These are phyloP conservation scores for Xerocomellus dryophilus DNA, from an alignment of 768 basidiomycete genomes.

Conservation along the genomic window DNA sequence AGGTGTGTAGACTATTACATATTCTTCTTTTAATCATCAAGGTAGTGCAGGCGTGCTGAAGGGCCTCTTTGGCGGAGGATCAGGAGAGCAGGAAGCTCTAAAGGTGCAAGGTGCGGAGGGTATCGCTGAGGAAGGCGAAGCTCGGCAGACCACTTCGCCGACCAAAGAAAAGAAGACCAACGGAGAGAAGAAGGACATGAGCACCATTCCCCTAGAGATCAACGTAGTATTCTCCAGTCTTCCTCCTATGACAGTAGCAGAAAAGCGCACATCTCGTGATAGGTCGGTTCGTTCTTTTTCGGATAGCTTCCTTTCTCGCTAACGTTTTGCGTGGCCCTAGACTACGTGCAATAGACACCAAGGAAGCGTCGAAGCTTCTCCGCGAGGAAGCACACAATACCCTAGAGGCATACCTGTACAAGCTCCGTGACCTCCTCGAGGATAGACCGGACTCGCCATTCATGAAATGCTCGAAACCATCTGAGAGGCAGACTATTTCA, in stretches of 20 bases:
- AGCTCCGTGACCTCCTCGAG: constrained; percentile 76
- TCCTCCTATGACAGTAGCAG: constrained; percentile 70
- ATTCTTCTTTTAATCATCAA: constrained; percentile 10
- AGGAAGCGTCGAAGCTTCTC: constrained; percentile 71
- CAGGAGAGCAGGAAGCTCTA: constrained; percentile 34
- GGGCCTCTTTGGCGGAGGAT: constrained; percentile 72
- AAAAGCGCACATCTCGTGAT: constrained; percentile 70
- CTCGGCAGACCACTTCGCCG: constrained; percentile 26
- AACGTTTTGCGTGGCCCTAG: constrained; percentile 38
- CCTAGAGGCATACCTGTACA: constrained; percentile 92
- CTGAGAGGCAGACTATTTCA: constrained; percentile 65
- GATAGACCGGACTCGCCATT: constrained; percentile 70
- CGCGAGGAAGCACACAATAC: constrained; percentile 89
- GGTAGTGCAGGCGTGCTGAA: constrained; percentile 70
- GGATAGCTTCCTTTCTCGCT: not conserved
- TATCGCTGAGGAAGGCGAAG: constrained; percentile 29
- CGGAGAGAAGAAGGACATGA: constrained; percentile 38
- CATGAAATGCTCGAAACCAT: constrained; percentile 74
- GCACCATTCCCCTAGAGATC: constrained; percentile 67
- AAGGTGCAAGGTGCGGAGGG: constrained; percentile 25
- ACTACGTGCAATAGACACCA: constrained; percentile 71
- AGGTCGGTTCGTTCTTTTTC: constrained; percentile 47
- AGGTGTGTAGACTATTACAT: constrained; percentile 41
- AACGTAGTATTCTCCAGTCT: constrained; percentile 58
- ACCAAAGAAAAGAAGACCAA: constrained; percentile 38